Percentiles rank a stretch among this genome's conserved stretches.
Evolutionary conservation across 1,284 basidiomycete genomes (phyloP).

Genomic region (Erythrobasidium hasegawianum): DNA sequence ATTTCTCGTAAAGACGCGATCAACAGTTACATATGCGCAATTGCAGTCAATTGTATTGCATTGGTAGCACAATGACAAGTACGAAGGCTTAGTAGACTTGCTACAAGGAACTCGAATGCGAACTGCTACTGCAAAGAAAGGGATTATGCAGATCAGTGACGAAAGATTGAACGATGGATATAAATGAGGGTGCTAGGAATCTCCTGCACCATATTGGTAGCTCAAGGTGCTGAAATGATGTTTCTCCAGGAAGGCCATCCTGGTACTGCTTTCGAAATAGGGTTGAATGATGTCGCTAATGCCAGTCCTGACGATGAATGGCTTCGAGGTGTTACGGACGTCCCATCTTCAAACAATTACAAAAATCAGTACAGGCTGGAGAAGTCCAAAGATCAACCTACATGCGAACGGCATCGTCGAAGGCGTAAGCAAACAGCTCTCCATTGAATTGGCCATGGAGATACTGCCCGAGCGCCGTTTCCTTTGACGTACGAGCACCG

Average conservation of each 20-base stretch:
- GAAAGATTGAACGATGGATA: neutral
- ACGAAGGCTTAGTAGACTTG: too few species aligned
- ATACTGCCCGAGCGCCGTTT: constrained; percentile 6
- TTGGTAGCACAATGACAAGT: too few species aligned
- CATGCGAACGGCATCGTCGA: constrained; percentile 17
- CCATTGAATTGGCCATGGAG: constrained; percentile 14
- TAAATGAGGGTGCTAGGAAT: too few species aligned
- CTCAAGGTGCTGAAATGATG: constrained; percentile 7
- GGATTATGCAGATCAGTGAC: too few species aligned
- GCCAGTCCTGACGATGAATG: neutral
- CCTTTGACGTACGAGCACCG: constrained; percentile 4
- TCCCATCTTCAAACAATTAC: constrained; percentile 33
- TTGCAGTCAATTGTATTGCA: too few species aligned
- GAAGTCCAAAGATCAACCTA: neutral
- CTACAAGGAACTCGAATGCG: too few species aligned
- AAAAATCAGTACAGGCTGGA: neutral
- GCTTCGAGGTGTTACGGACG: constrained; percentile 10
- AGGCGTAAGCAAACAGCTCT: constrained; percentile 21
- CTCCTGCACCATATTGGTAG: too few species aligned
- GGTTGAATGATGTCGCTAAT: constrained; percentile 19
- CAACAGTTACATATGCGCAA: too few species aligned
- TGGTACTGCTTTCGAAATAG: constrained; percentile 12
- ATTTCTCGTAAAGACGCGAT: too few species aligned
- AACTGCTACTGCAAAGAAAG: too few species aligned
- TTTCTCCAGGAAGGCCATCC: constrained; percentile 27